These are phyloP conservation scores for Huntiella savannae DNA, from an alignment of 2,329 filamentous ascomycete species.

Conservation along the genomic window DNA sequence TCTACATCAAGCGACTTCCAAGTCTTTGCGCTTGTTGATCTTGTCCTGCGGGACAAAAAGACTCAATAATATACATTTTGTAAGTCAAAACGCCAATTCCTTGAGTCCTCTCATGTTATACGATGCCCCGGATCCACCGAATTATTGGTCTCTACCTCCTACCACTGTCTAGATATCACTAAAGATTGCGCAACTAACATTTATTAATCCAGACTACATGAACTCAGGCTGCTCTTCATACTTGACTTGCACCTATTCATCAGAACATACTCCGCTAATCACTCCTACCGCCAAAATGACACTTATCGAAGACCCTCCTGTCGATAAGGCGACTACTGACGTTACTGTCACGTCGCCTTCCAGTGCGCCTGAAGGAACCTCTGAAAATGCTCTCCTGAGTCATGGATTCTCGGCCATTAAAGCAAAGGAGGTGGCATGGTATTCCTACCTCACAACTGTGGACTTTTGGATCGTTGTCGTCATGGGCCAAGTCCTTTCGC, in stretches of 20 bases:
- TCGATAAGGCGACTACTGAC: constrained; percentile 5
- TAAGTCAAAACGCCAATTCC: no score
- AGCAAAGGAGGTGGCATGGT: constrained; percentile 36
- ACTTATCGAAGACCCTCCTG: background rate
- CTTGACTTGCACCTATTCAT: background rate
- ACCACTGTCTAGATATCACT: no score
- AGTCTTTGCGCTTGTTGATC: constrained; percentile 46
- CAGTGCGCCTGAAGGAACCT: constrained; percentile 6
- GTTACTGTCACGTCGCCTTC: background rate
- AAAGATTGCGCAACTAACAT: background rate
- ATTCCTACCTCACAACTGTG: constrained; percentile 58
- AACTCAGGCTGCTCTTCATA: background rate
- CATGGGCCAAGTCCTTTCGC: constrained; percentile 65
- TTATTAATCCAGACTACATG: background rate
- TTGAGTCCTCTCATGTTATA: no score
- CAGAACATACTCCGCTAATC: background rate
- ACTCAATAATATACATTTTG: no score
- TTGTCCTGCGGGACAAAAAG: no score
- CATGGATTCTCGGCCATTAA: constrained; percentile 37
- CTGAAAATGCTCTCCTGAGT: constrained; percentile 23
- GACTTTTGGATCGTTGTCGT: constrained; percentile 76
- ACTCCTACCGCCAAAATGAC: background rate
- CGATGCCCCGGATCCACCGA: no score
- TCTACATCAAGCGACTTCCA: constrained; percentile 38
- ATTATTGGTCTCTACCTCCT: no score